Base-by-base conservation (phyloP, 352 stramenopile species). In the Pythium coloratum region DNA sequence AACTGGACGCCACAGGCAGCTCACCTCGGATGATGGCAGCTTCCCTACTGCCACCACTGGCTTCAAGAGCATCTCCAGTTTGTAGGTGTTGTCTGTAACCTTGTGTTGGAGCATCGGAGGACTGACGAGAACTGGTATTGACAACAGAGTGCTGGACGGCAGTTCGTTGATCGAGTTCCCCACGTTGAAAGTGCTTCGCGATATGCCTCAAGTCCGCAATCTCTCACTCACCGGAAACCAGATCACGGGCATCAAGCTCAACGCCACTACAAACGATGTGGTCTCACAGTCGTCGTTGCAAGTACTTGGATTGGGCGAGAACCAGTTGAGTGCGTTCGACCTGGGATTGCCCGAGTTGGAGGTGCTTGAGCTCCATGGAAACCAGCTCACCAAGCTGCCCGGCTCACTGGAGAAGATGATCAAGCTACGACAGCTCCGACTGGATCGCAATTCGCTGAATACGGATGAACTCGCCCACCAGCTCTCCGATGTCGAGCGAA, bases 151-250 rank as follows among this genome's bases (percentile, higher is more conserved):
- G n/a, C 47, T 65, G 14, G 47, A 65, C 50, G 36, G 49, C n/a
- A 30, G 33, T 51, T 20, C 18, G 24, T 20, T 65, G 8, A 20
- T 24, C 4, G 24, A 32, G 1, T 65, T 65, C 47, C 59, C 59
- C 2, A 14, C 46, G 8, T 14, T 42, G n/a, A n/a, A 65, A 32
- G 59, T 65, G 32, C 46, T 65, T 53, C 33, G 47, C 12, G 36
- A 57, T 40, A 57, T 65, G 47, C 49, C 59, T 24, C 59, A 65
- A 24, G 59, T 65, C 9, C 59, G 47, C 20, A 53, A 18, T 2
- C 36, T 65, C 3, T 65, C 59, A 14, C 59, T 65, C 47, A 53
- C 59, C 18, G 59, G 14, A 6, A 65, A 65, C 59, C 24, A 32
- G 20, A 65, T 65, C n/a, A 44, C 49, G 5, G 8, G 42, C 14